Percentiles rank a stretch among this genome's conserved stretches.
Conservation (phyloP, 176 grass and related monocot species). For the Eremochloa ophiuroides region DNA sequence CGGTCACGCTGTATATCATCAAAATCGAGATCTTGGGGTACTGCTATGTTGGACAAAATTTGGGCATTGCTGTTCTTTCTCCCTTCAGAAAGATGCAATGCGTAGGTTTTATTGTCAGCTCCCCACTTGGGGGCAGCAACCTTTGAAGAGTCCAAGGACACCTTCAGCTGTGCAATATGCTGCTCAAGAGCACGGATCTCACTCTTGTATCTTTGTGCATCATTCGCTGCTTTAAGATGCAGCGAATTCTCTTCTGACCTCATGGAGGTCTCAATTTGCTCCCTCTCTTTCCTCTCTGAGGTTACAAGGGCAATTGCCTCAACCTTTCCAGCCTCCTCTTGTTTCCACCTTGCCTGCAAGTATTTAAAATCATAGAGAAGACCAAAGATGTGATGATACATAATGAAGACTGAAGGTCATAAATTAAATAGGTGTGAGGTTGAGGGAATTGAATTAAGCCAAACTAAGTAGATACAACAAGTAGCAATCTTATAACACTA, state of each 20-base stretch:
- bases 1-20: constrained; percentile 78
- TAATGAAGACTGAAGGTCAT: background rate
- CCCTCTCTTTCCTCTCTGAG: constrained; percentile 60
- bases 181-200: constrained; percentile 71
- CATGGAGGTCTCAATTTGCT: constrained; percentile 57
- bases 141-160: constrained; percentile 41
- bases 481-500: background rate
- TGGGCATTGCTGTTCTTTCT: constrained; percentile 43
- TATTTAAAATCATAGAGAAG: background rate
- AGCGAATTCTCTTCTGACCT: constrained; percentile 77
- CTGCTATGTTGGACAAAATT: constrained; percentile 21
- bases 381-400: background rate
- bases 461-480: background rate
- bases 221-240: constrained; percentile 71
- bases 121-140: constrained; percentile 56
- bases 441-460: background rate
- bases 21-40: constrained; percentile 29
- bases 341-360: constrained; percentile 51
- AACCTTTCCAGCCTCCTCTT: constrained; percentile 60
- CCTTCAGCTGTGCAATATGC: constrained; percentile 55
- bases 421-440: background rate
- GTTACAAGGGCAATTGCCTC: constrained; percentile 48
- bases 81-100: constrained; percentile 50
- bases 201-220: constrained; percentile 64
- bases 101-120: constrained; percentile 47